Evolutionary conservation across 441 rosid genomes (phyloP).

Genomic region (Populus hybrid): DNA sequence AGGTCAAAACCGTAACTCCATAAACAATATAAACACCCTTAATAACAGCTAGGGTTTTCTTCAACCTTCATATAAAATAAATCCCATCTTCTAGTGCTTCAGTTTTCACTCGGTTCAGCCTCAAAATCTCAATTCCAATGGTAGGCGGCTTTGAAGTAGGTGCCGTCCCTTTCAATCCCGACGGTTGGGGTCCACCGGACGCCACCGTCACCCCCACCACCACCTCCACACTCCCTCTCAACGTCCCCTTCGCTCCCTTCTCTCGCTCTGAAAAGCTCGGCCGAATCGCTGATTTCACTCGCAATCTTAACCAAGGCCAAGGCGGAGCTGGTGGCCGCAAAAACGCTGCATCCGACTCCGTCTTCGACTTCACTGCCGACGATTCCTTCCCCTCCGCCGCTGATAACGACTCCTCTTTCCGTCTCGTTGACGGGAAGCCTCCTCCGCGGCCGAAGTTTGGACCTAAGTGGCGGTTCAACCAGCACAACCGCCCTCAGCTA

Average conservation of each 20-base stretch:
- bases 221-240: conserved; percentile 39
- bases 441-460: conserved; percentile 84
- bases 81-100: not conserved
- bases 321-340: conserved; percentile 31
- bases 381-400: conserved; percentile 54
- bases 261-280: conserved; percentile 86
- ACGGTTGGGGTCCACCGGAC: conserved; percentile 94
- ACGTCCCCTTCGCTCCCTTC: conserved; percentile 71
- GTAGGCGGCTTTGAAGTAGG: conserved; percentile 48
- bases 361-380: conserved; percentile 73
- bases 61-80: not conserved
- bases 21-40: not conserved
- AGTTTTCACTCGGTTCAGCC: not conserved
- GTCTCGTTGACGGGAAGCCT: conserved; percentile 78
- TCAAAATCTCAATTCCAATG: conserved; percentile 19
- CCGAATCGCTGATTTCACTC: conserved; percentile 89
- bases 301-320: conserved; percentile 25
- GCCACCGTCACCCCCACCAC: conserved; percentile 32
- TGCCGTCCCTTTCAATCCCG: conserved; percentile 25
- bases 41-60: not conserved
- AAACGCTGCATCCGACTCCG: conserved; percentile 41
- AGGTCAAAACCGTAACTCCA: not conserved
- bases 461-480: conserved; percentile 78
- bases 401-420: conserved; percentile 70
- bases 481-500: conserved; percentile 63